Evolutionary conservation across 768 basidiomycete genomes (phyloP).

Genomic region (Mycena rebaudengoi): DNA sequence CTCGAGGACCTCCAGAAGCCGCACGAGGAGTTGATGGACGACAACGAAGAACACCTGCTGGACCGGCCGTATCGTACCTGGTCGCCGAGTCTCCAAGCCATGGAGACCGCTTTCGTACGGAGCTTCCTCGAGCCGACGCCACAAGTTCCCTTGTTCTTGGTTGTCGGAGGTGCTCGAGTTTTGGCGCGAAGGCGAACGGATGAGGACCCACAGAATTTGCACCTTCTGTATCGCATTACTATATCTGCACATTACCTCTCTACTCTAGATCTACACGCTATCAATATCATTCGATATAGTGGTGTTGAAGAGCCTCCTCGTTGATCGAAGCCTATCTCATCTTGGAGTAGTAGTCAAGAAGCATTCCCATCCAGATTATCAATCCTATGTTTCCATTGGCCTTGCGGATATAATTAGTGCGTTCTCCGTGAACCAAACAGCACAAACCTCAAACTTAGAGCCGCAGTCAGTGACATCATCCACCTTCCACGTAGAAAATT

Average conservation of each 20-base stretch:
- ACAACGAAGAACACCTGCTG: slow-evolving; percentile 10
- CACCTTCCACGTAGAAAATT: not conserved
- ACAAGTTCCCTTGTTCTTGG: not conserved
- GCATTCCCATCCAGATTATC: not conserved
- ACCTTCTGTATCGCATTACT: too few relatives aligned
- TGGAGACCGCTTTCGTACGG: not conserved
- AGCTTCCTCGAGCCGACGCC: not conserved
- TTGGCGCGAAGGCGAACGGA: too few relatives aligned
- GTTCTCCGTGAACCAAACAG: too few relatives aligned
- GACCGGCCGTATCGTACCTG: not conserved
- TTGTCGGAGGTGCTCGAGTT: not conserved
- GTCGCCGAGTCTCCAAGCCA: not conserved
- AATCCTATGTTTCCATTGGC: slow-evolving; percentile 4
- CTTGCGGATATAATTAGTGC: not conserved
- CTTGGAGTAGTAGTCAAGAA: not conserved
- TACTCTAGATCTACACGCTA: too few relatives aligned
- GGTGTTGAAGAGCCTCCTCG: too few relatives aligned
- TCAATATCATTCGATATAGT: too few relatives aligned
- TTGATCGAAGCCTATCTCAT: too few relatives aligned
- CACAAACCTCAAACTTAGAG: not conserved
- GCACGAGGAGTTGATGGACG: slow-evolving; percentile 6
- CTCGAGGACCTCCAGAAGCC: not conserved
- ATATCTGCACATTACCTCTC: too few relatives aligned
- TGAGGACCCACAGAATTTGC: too few relatives aligned
- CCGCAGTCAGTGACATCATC: not conserved